A percentile compares a stretch with the other conserved stretches of the same genome.
These are phyloP conservation scores for Cochlearia excelsa DNA, from an alignment of 345 rosid genomes.

Conservation along the genomic window DNA sequence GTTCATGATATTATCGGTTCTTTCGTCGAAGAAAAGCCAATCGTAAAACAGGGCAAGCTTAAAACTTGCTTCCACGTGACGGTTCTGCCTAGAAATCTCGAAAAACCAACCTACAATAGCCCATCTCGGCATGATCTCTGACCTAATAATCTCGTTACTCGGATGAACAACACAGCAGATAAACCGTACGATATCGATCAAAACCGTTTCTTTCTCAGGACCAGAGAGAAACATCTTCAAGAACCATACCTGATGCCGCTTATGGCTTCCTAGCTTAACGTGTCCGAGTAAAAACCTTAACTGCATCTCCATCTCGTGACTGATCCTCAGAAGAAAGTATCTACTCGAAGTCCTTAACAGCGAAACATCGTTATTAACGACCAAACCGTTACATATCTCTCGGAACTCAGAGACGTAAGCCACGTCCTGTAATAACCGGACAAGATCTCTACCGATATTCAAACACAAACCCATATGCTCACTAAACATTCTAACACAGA, in stretches of 20 bases:
- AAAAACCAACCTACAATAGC: conserved; percentile 79
- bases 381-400: conserved; percentile 63
- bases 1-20: conserved; percentile 64
- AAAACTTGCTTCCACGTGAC: conserved; percentile 47
- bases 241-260: conserved; percentile 76
- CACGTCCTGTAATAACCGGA: conserved; percentile 69
- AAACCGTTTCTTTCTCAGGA: conserved; percentile 56
- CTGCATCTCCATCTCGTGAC: conserved; percentile 69
- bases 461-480: conserved; percentile 56
- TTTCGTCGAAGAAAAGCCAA: conserved; percentile 83
- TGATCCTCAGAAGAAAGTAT: conserved; percentile 59
- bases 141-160: conserved; percentile 51
- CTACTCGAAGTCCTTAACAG: conserved; percentile 57
- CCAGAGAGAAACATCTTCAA: conserved; percentile 51
- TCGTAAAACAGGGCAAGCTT: conserved; percentile 79
- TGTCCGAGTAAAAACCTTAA: conserved; percentile 67
- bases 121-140: conserved; percentile 79
- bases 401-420: conserved; percentile 63
- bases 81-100: conserved; percentile 48
- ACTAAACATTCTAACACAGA: conserved; percentile 75
- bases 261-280: conserved; percentile 74
- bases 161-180: conserved; percentile 77
- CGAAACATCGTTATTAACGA: conserved; percentile 40
- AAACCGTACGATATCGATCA: conserved; percentile 69
- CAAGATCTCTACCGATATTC: conserved; percentile 73